Evolutionary conservation across 495 filamentous ascomycete species (phyloP), one percentile per base, ranked within the genome.

Genomic region (Monascus purpureus): DNA sequence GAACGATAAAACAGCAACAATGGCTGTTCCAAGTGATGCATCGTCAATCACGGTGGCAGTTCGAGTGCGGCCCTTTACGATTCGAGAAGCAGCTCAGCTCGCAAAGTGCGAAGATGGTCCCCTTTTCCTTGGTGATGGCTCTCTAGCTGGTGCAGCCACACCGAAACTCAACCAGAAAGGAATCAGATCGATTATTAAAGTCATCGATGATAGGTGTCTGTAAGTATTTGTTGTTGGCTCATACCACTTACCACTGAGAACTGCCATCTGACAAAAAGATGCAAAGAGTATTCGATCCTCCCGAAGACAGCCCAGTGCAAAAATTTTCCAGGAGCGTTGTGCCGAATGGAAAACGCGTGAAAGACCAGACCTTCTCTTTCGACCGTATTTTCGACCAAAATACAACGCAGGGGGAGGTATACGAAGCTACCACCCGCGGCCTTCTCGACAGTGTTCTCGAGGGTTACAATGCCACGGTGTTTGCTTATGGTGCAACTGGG

Each of bases 401-500:
- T 48, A 80, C 84, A 27, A 77, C 79, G 0, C 90, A 99, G 41
- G 79, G 70, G 33, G 92, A 99, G 53, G 82, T 99, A 0, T 99
- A 96, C 65, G 88, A 96, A 54, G 72, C 83, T 3, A 99, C 90
- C 5, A 93, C 92, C 4, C 81, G 78, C 48, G 70, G 59, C 38
- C 68, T 99, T 16, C 68, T 99, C 50, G 90, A 96, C 50, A 95
- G 77, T 53, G 87, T 99, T 31, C 66, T 96, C 32, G 87, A 96
- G 38, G 90, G 90, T 29, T 99, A 94, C 62, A 99, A 99, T 65
- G 90, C 92, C 26, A 99, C 90, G 0, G 90, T 99, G 0, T 99
- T 96, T 53, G 90, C 90, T 17, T 99, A 99, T 56, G 90, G 90
- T 42, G 90, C 90, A 13, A 99, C 90, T 2, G 90, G 90, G 22